Conservation (phyloP, 805 yeast species). For the Jamesozyma hellenica region DNA sequence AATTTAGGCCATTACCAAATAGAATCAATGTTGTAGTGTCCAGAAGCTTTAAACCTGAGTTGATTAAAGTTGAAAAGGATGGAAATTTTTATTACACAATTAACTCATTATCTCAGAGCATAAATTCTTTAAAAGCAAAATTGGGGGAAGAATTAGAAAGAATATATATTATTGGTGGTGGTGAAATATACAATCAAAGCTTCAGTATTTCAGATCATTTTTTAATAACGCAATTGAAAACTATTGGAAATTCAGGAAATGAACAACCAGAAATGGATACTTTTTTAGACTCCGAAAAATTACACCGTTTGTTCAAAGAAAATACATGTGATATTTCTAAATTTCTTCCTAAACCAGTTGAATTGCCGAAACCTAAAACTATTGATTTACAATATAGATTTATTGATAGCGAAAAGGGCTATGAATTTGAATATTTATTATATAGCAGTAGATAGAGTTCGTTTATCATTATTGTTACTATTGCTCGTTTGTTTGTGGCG, state of each 20-base stretch:
- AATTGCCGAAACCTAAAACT: constrained; percentile 33
- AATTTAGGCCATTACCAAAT: constrained; percentile 71
- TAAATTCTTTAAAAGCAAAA: constrained; percentile 22
- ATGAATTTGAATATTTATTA: constrained; percentile 48
- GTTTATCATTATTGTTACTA: too few relatives aligned
- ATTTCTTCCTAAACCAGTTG: constrained; percentile 17
- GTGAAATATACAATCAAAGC: constrained; percentile 64
- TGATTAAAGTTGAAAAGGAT: constrained; percentile 6
- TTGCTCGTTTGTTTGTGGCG: too few relatives aligned
- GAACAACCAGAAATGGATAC: constrained; percentile 55
- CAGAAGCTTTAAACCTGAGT: constrained; percentile 26
- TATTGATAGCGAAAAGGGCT: constrained; percentile 37
- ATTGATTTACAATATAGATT: constrained; percentile 31
- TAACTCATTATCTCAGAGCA: constrained; percentile 37
- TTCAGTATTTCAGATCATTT: constrained; percentile 41
- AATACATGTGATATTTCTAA: constrained; percentile 31
- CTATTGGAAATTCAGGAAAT: constrained; percentile 17
- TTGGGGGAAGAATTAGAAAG: constrained; percentile 34
- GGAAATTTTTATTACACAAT: constrained; percentile 21
- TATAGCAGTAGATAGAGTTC: constrained; percentile 34
- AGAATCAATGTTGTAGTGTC: constrained; percentile 72
- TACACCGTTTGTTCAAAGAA: constrained; percentile 15
- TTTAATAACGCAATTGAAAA: constrained; percentile 57
- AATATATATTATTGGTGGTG: constrained; percentile 86
- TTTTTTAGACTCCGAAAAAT: constrained; percentile 37